Conservation (phyloP, 441 rosid genomes). For the Populus trichocarpa region DNA sequence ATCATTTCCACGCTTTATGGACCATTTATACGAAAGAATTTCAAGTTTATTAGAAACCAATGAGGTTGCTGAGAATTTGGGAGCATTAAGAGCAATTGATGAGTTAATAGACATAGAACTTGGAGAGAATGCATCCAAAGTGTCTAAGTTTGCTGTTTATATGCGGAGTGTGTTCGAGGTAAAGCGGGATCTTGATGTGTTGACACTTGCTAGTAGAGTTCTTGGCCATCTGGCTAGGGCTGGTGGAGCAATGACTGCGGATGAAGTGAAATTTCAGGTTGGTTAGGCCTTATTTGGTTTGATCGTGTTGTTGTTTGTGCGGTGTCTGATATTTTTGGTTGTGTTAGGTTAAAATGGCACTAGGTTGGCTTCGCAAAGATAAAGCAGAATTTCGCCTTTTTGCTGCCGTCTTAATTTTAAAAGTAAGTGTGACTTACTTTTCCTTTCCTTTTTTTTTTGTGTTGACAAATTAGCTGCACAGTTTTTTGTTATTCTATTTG, state of each 20-base stretch:
- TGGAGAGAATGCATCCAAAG: constrained; percentile 97
- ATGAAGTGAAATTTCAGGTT: constrained; percentile 98
- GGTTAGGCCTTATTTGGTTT: constrained; percentile 16
- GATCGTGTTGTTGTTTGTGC: constrained; percentile 8
- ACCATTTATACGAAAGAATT: constrained; percentile 74
- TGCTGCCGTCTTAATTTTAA: constrained; percentile 91
- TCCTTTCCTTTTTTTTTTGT: background rate
- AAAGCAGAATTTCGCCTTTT: constrained; percentile 90
- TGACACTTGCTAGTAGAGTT: constrained; percentile 92
- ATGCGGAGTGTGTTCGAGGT: constrained; percentile 75
- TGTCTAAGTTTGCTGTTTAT: constrained; percentile 75
- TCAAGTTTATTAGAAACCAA: constrained; percentile 65
- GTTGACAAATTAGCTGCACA: background rate
- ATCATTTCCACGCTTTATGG: constrained; percentile 86
- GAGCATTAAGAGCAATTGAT: constrained; percentile 90
- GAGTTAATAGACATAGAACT: constrained; percentile 91
- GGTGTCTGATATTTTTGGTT: constrained; percentile 16
- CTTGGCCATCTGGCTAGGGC: constrained; percentile 98
- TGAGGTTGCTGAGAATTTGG: constrained; percentile 83
- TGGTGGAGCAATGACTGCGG: constrained; percentile 99
- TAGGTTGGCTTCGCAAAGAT: constrained; percentile 91
- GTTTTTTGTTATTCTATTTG: background rate
- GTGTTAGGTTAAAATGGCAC: constrained; percentile 74
- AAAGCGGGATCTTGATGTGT: constrained; percentile 81
- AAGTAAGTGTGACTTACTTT: constrained; percentile 43